Evolutionary conservation across 805 yeast species (phyloP).

Genomic region (Saturnispora besseyi): DNA sequence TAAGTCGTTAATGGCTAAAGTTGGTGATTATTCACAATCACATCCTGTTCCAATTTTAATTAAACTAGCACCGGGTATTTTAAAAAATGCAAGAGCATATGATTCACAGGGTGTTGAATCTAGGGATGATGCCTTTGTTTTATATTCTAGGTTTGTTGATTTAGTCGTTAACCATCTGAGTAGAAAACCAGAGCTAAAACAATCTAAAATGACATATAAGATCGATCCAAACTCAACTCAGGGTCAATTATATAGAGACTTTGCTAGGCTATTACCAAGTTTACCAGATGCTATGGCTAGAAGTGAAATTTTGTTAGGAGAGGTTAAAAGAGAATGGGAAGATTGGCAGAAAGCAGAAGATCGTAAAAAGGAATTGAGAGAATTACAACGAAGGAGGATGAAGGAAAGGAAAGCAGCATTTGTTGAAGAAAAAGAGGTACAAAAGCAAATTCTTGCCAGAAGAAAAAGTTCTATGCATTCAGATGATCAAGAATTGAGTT

Average conservation of each 20-base stretch:
- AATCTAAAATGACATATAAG: constrained; percentile 18
- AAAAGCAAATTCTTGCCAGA: constrained; percentile 10
- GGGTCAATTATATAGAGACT: constrained; percentile 22
- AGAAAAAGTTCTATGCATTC: constrained; percentile 14
- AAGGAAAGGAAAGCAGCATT: constrained; percentile 14
- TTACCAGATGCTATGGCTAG: constrained; percentile 25
- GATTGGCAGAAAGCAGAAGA: constrained; percentile 18
- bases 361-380: constrained; percentile 15
- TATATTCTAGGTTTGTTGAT: constrained; percentile 53
- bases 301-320: constrained; percentile 23
- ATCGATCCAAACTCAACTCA: constrained; percentile 16
- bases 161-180: constrained; percentile 40
- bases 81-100: constrained; percentile 40
- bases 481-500: constrained; percentile 14
- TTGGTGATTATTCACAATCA: constrained; percentile 41
- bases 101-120: constrained; percentile 30
- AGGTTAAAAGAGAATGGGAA: constrained; percentile 21
- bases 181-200: constrained; percentile 36
- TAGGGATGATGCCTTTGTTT: constrained; percentile 42
- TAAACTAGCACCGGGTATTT: constrained; percentile 41
- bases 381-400: constrained; percentile 17
- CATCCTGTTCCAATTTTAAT: constrained; percentile 49
- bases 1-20: constrained; percentile 33
- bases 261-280: constrained; percentile 16
- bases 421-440: constrained; percentile 9